These are phyloP conservation scores for Ascomycota sp. DNA, from an alignment of 2,329 filamentous ascomycete genomes.

Conservation along the genomic window DNA sequence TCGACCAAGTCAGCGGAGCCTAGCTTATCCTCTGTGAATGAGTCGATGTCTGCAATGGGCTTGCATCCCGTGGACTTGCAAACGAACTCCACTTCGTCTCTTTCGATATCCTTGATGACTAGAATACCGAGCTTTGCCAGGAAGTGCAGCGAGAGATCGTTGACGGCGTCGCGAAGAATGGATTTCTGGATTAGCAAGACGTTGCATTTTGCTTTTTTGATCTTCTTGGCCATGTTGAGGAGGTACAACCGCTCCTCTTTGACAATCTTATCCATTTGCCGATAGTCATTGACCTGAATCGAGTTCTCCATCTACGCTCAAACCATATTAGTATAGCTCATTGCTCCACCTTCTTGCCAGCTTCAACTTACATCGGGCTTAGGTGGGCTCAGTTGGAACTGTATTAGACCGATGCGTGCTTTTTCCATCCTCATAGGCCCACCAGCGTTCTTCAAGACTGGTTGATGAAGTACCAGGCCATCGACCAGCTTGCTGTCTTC, in stretches of 20 bases:
- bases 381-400: conserved; percentile 94
- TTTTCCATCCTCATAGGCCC: conserved; percentile 91
- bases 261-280: conserved; percentile 99
- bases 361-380: conserved; percentile 64
- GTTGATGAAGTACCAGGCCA: conserved; percentile 78
- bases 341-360: no score
- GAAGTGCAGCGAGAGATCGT: conserved; percentile 94
- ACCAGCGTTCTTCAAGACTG: conserved; percentile 80
- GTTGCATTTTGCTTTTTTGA: conserved; percentile 99
- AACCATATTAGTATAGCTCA: neutral
- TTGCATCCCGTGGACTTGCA: conserved; percentile 99
- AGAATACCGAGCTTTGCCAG: conserved; percentile 91
- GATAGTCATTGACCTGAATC: conserved; percentile 96
- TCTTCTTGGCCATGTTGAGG: conserved; percentile 98
- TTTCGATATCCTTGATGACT: conserved; percentile 92
- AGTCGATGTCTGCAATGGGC: conserved; percentile 94
- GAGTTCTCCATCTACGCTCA: conserved; percentile 80
- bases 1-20: conserved; percentile 85
- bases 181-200: conserved; percentile 97
- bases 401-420: conserved; percentile 87
- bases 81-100: conserved; percentile 96
- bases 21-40: conserved; percentile 96
- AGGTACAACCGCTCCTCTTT: conserved; percentile 98
- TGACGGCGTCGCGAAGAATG: conserved; percentile 90
- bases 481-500: conserved; percentile 97